phyloP scores from a whole-genome alignment of 2,329 filamentous ascomycete species.

The Phaeosphaeria sp. region DNA sequence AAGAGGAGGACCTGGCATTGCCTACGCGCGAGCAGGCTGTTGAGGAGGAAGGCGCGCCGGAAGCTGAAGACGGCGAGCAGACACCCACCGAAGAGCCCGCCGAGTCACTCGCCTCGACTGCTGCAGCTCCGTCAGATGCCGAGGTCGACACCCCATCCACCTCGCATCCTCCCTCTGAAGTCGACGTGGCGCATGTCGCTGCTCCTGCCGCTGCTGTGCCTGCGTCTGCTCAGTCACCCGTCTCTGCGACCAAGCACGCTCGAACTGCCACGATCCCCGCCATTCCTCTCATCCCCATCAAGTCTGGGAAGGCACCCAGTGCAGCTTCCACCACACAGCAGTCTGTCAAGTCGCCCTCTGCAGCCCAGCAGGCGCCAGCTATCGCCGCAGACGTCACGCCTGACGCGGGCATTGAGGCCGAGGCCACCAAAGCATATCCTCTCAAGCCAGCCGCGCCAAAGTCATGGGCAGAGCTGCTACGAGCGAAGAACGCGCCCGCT shows the following conservation, averaged over 20 bases:
- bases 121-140: constrained; percentile 54
- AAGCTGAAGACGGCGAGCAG: constrained; percentile 31
- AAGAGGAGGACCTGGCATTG: constrained; percentile 55
- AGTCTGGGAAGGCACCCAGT: constrained; percentile 49
- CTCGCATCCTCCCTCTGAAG: constrained; percentile 65
- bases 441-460: constrained; percentile 60
- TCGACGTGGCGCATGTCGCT: constrained; percentile 61
- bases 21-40: constrained; percentile 54
- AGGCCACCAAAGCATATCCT: constrained; percentile 50
- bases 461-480: constrained; percentile 74
- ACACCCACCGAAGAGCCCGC: constrained; percentile 51
- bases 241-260: constrained; percentile 42
- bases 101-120: constrained; percentile 53
- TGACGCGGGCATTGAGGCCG: constrained; percentile 21
- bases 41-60: constrained; percentile 16
- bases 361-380: constrained; percentile 16
- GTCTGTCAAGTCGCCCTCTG: constrained; percentile 32
- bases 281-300: constrained; percentile 61
- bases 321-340: constrained; percentile 46
- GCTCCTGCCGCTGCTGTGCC: constrained; percentile 60
- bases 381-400: constrained; percentile 13
- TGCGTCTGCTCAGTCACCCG: constrained; percentile 36
- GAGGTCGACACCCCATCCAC: constrained; percentile 64
- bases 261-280: constrained; percentile 55
- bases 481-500: constrained; percentile 56